phyloP scores from a whole-genome alignment of 345 rosid species.

The Jatropha curcas region DNA sequence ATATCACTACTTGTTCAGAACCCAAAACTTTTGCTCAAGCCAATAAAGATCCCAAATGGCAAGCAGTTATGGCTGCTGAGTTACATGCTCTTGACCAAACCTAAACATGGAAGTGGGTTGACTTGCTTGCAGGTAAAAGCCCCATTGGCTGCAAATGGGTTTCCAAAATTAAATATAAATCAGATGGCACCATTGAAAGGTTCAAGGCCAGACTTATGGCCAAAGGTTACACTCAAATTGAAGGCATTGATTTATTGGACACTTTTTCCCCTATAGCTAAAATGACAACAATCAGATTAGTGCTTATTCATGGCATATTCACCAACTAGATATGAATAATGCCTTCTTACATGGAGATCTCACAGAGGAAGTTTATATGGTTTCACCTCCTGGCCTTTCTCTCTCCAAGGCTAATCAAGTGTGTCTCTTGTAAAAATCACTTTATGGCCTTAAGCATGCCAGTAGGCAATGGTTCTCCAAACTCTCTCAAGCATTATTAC shows the following conservation, averaged over 20 bases:
- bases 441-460: neutral
- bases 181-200: neutral
- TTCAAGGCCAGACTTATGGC: neutral
- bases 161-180: neutral
- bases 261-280: neutral
- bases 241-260: neutral
- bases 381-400: neutral
- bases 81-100: no score
- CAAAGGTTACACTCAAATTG: neutral
- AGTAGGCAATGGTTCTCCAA: neutral
- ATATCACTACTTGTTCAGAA: no score
- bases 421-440: neutral
- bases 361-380: neutral
- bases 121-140: neutral
- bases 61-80: no score
- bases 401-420: no score
- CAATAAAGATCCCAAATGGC: no score
- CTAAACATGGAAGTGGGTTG: neutral
- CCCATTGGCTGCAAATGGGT: slow-evolving; percentile 3
- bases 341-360: neutral
- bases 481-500: neutral
- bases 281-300: neutral
- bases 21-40: no score
- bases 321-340: no score
- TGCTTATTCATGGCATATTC: neutral